Conservation (phyloP, 2,329 filamentous ascomycete genomes). For the Calonectria crousiana region DNA sequence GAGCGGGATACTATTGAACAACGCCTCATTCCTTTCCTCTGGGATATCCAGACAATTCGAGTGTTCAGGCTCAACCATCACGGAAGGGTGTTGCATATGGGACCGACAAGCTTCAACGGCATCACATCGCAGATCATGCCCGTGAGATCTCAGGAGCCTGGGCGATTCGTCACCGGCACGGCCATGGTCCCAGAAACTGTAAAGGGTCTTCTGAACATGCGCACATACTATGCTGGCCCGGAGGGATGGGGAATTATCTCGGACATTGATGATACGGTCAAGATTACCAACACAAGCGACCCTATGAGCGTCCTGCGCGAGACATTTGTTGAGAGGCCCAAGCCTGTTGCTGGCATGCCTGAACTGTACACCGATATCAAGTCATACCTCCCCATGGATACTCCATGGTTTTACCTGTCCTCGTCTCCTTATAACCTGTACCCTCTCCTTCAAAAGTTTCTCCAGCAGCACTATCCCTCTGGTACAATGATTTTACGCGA, state of each 20-base stretch:
- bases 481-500: constrained; percentile 90
- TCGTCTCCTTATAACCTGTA: constrained; percentile 96
- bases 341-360: constrained; percentile 83
- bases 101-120: constrained; percentile 79
- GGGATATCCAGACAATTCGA: constrained; percentile 78
- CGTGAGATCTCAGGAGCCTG: constrained; percentile 61
- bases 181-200: constrained; percentile 65
- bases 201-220: constrained; percentile 70
- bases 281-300: constrained; percentile 85
- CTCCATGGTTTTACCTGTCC: constrained; percentile 92
- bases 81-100: constrained; percentile 65
- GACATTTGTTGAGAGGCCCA: constrained; percentile 84
- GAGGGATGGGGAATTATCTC: constrained; percentile 89
- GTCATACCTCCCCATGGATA: constrained; percentile 62
- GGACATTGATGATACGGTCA: constrained; percentile 96
- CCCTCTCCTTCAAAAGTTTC: constrained; percentile 83
- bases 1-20: constrained; percentile 71
- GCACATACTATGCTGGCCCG: constrained; percentile 79
- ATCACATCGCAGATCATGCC: constrained; percentile 74
- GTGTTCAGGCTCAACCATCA: constrained; percentile 74
- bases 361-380: constrained; percentile 81
- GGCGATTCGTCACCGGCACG: constrained; percentile 58
- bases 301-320: constrained; percentile 83
- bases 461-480: constrained; percentile 76
- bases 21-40: constrained; percentile 82